phyloP scores from a whole-genome alignment of 306 rosid species.

The Ormosia semicastrata region DNA sequence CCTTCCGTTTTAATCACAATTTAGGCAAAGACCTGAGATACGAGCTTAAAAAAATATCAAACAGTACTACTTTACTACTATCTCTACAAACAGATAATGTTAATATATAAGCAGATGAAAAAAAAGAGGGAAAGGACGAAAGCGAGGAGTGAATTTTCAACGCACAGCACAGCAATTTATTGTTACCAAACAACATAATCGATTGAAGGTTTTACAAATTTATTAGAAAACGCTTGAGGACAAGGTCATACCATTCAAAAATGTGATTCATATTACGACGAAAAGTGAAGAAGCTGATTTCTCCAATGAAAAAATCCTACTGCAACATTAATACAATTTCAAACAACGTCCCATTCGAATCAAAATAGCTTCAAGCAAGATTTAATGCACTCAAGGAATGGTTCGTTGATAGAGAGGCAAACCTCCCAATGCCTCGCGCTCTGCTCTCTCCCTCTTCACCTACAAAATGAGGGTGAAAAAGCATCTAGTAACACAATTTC shows the following conservation, averaged over 20 bases:
- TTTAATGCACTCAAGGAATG: constrained; percentile 48
- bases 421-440: constrained; percentile 81
- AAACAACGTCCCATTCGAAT: constrained; percentile 25
- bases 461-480: constrained; percentile 28
- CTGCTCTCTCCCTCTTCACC: constrained; percentile 74
- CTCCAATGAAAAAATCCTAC: constrained; percentile 22
- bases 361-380: constrained; percentile 21
- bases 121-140: background rate
- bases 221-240: constrained; percentile 9
- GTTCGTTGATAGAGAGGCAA: constrained; percentile 71
- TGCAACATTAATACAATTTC: constrained; percentile 26
- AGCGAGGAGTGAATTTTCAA: background rate
- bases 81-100: background rate
- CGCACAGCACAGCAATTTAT: background rate
- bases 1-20: background rate
- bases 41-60: background rate
- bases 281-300: constrained; percentile 10
- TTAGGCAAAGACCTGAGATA: background rate
- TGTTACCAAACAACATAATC: background rate
- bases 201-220: constrained; percentile 1
- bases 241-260: background rate
- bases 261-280: constrained; percentile 18
- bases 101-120: background rate
- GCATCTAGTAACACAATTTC: background rate
- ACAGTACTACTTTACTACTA: background rate